Conservation (phyloP, 768 basidiomycete genomes). For the Stropharia rugosoannulata region DNA sequence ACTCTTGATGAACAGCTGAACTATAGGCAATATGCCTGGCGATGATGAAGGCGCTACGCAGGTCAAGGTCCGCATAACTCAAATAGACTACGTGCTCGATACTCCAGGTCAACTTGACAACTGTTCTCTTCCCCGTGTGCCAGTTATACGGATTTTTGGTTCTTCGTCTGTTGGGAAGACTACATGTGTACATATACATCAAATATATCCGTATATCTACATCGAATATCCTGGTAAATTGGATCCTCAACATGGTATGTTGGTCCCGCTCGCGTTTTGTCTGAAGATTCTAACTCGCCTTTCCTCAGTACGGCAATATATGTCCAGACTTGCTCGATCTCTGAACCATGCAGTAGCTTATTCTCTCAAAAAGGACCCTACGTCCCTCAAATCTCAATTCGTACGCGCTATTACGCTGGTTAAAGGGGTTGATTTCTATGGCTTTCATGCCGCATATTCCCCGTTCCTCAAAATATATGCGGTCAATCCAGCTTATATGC, state of each 20-base stretch:
- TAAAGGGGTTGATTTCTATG: constrained; percentile 96
- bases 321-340: constrained; percentile 64
- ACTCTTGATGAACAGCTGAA: neutral
- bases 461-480: constrained; percentile 89
- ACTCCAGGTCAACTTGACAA: constrained; percentile 67
- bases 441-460: constrained; percentile 80
- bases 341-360: constrained; percentile 86
- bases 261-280: neutral
- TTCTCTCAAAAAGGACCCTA: constrained; percentile 73
- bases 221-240: constrained; percentile 77
- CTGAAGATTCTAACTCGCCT: neutral
- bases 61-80: constrained; percentile 45
- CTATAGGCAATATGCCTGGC: neutral
- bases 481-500: constrained; percentile 66
- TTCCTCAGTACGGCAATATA: constrained; percentile 69
- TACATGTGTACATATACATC: constrained; percentile 88
- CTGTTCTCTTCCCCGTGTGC: constrained; percentile 59
- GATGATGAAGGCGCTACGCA: constrained; percentile 9
- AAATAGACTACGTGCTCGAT: constrained; percentile 65
- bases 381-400: constrained; percentile 54
- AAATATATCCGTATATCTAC: constrained; percentile 93
- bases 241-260: constrained; percentile 59
- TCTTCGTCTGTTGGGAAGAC: constrained; percentile 73
- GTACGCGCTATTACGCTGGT: constrained; percentile 80
- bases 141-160: constrained; percentile 87